Base-by-base conservation (phyloP, 139 green algal species). In the Penium margaritaceum region DNA sequence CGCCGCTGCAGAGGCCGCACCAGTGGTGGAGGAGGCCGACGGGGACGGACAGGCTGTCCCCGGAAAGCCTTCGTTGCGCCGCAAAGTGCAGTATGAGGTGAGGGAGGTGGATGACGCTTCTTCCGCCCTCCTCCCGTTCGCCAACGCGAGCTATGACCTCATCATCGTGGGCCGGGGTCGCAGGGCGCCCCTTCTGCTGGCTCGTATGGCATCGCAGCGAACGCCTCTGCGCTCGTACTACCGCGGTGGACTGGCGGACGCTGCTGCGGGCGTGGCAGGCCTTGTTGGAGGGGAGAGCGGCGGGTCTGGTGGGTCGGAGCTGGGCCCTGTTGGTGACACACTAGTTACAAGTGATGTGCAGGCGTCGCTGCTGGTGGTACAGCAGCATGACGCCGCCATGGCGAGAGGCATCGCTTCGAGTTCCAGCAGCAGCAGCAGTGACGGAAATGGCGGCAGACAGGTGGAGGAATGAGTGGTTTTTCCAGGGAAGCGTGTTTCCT, bases 351-450 rank as follows among this genome's bases (percentile, higher is more conserved):
- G 38, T 7, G 71, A 72, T 1, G 51, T 77, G 1, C 33, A 44
- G 1, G 60, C 71, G 17, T 78, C 71, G 19, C 32, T 78, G 1
- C 35, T 78, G 2, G 44, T 78, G 39, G 32, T 78, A 15, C 71
- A 78, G 58, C 71, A 78, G 71, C 71, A 78, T 36, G 71, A 78
- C 30, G 27, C 68, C 21, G 29, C 44, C 6, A 12, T 71, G 5
- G 43, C 68, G 5, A 69, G 41, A 6, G 41, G n/a, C n/a, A n/a
- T n/a, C n/a, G 41, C 41, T 12, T 51, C 41, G 41, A 51, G 41
- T n/a, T n/a, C n/a, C n/a, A n/a, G n/a, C n/a, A n/a, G n/a, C n/a
- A n/a, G n/a, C n/a, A n/a, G n/a, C n/a, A n/a, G n/a, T n/a, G n/a
- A n/a, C n/a, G n/a, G n/a, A n/a, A n/a, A n/a, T n/a, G n/a, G n/a